Evolutionary conservation across 257 asterid genomes (phyloP).

Genomic region (Anisodus acutangulus): DNA sequence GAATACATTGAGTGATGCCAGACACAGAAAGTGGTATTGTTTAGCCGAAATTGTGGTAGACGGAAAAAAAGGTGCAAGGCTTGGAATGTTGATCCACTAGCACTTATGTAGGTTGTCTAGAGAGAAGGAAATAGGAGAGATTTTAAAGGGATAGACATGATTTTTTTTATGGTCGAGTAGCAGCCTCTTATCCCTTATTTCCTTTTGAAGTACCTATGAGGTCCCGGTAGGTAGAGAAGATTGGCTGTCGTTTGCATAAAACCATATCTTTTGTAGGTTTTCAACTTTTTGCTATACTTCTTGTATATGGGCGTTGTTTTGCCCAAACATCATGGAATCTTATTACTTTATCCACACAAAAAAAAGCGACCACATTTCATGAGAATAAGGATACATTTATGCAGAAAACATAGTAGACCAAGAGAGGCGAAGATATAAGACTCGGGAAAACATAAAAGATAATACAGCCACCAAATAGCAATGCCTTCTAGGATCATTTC

Average conservation of each 20-base stretch:
- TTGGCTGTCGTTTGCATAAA: not conserved
- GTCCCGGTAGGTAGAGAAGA: not conserved
- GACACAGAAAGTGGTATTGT: slow-evolving; percentile 10
- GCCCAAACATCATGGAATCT: not conserved
- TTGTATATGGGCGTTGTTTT: not conserved
- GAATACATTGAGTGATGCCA: not conserved
- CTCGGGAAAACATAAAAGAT: too few species aligned
- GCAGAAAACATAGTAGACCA: not conserved
- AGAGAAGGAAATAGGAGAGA: not conserved
- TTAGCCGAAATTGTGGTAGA: not conserved
- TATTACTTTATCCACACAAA: not conserved
- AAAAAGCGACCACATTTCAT: not conserved
- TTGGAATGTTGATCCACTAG: not conserved
- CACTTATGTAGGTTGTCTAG: not conserved
- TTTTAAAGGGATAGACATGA: not conserved
- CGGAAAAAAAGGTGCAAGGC: not conserved
- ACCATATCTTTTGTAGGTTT: not conserved
- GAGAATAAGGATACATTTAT: not conserved
- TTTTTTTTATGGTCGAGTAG: not conserved
- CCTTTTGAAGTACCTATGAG: too few species aligned
- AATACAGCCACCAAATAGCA: too few species aligned
- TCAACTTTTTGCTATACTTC: not conserved
- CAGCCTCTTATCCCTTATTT: too few species aligned
- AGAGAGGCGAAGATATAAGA: too few species aligned
- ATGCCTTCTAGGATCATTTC: not conserved